Conservation (phyloP, 2,329 filamentous ascomycete species). For the Arthrobotrys entomopaga region DNA sequence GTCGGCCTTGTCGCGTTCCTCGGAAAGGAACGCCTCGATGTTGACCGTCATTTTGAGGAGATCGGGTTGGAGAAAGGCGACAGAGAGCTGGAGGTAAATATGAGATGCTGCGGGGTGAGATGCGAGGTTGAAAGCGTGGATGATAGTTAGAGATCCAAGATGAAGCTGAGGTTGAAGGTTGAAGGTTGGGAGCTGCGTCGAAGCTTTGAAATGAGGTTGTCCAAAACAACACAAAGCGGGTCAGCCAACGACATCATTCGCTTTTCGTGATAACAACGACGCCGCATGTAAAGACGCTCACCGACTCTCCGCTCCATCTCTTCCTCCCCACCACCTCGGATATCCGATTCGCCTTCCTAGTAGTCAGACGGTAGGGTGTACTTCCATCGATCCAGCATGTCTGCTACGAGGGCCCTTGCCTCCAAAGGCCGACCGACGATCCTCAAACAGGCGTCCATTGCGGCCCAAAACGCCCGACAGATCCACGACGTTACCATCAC, state of each 20-base stretch:
- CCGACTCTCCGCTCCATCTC: conserved; percentile 9
- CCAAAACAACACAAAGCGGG: conserved; percentile 39
- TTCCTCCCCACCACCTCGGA: conserved; percentile 3
- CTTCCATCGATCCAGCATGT: conserved; percentile 33
- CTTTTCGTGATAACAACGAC: conserved; percentile 44
- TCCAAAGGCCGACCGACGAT: conserved; percentile 64
- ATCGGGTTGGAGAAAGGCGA: too few relatives aligned
- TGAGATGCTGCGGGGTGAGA: not conserved
- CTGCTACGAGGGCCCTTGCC: conserved; percentile 58
- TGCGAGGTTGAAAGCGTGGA: conserved; percentile 4
- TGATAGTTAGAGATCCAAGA: not conserved
- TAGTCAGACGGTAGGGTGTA: conserved; percentile 24
- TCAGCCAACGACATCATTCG: conserved; percentile 54
- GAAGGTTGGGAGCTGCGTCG: not conserved
- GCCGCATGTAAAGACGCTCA: conserved; percentile 44
- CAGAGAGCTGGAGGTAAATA: too few relatives aligned
- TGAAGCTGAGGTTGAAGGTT: not conserved
- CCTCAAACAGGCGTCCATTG: conserved; percentile 60
- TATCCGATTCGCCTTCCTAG: conserved; percentile 23
- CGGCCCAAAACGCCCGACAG: conserved; percentile 64
- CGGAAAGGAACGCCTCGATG: conserved; percentile 89
- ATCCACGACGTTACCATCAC: conserved; percentile 90
- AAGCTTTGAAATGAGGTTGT: conserved; percentile 36
- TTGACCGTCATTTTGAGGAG: conserved; percentile 76
- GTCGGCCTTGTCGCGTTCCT: conserved; percentile 87